A percentile compares a stretch with the other conserved stretches of the same genome.
Conservation (phyloP, 495 filamentous ascomycete genomes). For the Evernia prunastri region DNA sequence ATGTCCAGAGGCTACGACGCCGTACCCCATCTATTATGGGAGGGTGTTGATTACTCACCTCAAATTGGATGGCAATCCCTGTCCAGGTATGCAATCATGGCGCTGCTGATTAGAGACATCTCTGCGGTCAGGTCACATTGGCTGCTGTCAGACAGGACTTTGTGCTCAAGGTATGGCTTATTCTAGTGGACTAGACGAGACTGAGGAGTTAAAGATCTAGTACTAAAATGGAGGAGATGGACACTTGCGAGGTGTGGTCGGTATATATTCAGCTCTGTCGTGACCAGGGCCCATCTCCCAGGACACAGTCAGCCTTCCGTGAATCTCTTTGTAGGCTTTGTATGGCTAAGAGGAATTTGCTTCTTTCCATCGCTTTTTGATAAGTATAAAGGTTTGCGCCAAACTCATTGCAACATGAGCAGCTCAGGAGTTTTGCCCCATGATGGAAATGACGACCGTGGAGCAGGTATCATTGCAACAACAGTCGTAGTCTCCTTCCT, state of each 20-base stretch:
- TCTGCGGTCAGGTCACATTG: background rate
- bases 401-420: constrained; percentile 7
- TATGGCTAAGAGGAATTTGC: background rate
- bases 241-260: background rate
- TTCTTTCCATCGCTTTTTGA: background rate
- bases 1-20: background rate
- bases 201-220: background rate
- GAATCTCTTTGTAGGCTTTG: background rate
- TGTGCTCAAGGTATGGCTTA: background rate
- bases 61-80: background rate
- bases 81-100: background rate
- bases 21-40: background rate
- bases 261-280: background rate
- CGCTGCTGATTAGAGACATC: background rate
- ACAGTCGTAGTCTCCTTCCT: constrained; percentile 13
- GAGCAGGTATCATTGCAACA: constrained; percentile 15
- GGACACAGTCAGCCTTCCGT: background rate
- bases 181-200: background rate
- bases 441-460: constrained; percentile 3
- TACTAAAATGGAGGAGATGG: background rate
- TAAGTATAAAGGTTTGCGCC: background rate
- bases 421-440: constrained; percentile 1
- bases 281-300: background rate
- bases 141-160: background rate
- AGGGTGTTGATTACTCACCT: background rate